phyloP scores from a whole-genome alignment of 768 basidiomycete species.

The Tricholoma saponaceum region DNA sequence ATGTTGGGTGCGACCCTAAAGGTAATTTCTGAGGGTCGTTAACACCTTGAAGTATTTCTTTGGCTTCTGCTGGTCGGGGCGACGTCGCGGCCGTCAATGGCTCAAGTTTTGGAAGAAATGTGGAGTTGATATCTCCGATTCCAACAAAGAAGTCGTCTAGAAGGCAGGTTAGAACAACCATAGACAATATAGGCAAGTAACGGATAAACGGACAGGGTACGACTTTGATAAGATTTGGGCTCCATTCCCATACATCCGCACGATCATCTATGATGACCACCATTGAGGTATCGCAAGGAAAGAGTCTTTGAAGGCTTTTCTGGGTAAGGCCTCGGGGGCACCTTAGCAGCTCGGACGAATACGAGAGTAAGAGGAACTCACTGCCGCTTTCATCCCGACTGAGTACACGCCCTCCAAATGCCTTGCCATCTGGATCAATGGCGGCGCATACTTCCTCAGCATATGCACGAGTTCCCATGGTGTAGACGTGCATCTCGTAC shows the following conservation, averaged over 20 bases:
- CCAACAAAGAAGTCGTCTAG: slow-evolving; percentile 97
- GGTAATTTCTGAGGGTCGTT: neutral
- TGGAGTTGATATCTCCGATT: slow-evolving; percentile 97
- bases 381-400: slow-evolving; percentile 97
- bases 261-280: slow-evolving; percentile 99
- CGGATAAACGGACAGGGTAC: slow-evolving; percentile 73
- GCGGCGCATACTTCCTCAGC: slow-evolving; percentile 93
- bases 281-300: slow-evolving; percentile 97
- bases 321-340: slow-evolving; percentile 69
- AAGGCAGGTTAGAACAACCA: slow-evolving; percentile 14
- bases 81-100: slow-evolving; percentile 39
- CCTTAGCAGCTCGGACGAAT: slow-evolving; percentile 6
- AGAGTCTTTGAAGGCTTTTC: slow-evolving; percentile 88
- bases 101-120: slow-evolving; percentile 82
- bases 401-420: slow-evolving; percentile 85
- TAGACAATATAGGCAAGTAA: neutral
- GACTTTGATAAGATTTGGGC: slow-evolving; percentile 94
- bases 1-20: neutral
- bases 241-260: slow-evolving; percentile 98
- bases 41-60: neutral
- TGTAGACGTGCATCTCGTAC: slow-evolving; percentile 99
- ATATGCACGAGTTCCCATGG: slow-evolving; percentile 97
- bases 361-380: slow-evolving; percentile 34
- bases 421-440: slow-evolving; percentile 83
- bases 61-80: slow-evolving; percentile 15